Conservation (phyloP, 2,329 filamentous ascomycete genomes). For the Helotiales sp. region DNA sequence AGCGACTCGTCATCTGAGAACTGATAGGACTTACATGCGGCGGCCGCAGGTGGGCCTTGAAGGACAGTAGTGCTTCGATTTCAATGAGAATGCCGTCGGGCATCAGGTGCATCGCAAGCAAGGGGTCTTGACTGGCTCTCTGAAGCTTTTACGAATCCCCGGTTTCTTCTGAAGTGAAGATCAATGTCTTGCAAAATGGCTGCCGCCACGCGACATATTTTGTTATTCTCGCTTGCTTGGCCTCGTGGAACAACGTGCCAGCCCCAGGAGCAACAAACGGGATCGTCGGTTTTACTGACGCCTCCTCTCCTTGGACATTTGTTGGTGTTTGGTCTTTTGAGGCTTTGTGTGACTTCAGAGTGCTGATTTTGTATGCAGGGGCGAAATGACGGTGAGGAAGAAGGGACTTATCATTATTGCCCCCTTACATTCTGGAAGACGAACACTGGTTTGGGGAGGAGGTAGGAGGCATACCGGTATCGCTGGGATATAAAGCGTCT, state of each 20-base stretch:
- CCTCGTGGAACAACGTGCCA: conserved; percentile 5
- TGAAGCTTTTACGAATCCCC: no score
- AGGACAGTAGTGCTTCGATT: no score
- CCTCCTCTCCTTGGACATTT: background rate
- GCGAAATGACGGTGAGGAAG: background rate
- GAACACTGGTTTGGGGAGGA: no score
- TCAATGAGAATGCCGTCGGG: background rate
- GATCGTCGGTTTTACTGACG: background rate
- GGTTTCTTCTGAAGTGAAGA: background rate
- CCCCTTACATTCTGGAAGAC: background rate
- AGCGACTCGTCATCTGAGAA: background rate
- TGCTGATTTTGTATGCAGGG: background rate
- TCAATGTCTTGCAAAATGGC: background rate
- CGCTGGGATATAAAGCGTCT: background rate
- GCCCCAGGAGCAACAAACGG: background rate
- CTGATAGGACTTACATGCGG: background rate
- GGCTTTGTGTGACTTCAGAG: background rate
- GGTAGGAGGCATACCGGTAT: no score
- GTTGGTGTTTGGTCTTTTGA: background rate
- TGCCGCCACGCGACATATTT: background rate
- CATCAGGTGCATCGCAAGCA: background rate
- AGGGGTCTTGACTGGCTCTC: no score
- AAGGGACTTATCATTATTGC: background rate
- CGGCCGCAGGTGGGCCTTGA: no score
- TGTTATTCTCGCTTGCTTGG: background rate